These are phyloP conservation scores for Alectoria sarmentosa DNA, from an alignment of 495 filamentous ascomycete genomes.

Conservation along the genomic window DNA sequence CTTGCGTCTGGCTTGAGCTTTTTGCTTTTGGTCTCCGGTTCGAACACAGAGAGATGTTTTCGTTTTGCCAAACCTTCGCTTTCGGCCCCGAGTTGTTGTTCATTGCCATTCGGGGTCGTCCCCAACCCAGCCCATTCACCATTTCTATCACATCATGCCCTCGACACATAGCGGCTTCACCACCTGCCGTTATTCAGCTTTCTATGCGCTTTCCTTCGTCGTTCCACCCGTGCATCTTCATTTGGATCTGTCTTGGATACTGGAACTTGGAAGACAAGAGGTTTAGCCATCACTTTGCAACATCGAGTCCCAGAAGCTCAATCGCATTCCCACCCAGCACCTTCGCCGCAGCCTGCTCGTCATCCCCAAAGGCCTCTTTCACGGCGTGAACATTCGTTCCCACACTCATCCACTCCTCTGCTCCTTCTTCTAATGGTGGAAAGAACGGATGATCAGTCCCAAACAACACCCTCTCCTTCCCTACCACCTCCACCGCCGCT, in stretches of 20 bases:
- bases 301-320: not conserved
- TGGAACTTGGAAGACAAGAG: not conserved
- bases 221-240: not conserved
- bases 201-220: no score
- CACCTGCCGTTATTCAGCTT: not conserved
- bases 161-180: not conserved
- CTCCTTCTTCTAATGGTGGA: slow-evolving; percentile 57
- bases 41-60: no score
- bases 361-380: not conserved
- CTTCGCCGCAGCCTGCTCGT: not conserved
- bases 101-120: no score
- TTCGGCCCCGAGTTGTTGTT: no score
- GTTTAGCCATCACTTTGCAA: not conserved
- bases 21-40: no score
- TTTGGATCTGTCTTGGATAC: not conserved
- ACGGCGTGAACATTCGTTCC: slow-evolving; percentile 70
- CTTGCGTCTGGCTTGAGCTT: no score
- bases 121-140: no score
- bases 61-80: no score
- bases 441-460: slow-evolving; percentile 83
- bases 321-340: not conserved
- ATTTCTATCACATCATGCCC: no score
- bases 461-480: slow-evolving; percentile 35
- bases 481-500: slow-evolving; percentile 58
- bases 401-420: slow-evolving; percentile 76